phyloP scores from a whole-genome alignment of 2,329 filamentous ascomycete genomes.

The Trichoderma sp. region DNA sequence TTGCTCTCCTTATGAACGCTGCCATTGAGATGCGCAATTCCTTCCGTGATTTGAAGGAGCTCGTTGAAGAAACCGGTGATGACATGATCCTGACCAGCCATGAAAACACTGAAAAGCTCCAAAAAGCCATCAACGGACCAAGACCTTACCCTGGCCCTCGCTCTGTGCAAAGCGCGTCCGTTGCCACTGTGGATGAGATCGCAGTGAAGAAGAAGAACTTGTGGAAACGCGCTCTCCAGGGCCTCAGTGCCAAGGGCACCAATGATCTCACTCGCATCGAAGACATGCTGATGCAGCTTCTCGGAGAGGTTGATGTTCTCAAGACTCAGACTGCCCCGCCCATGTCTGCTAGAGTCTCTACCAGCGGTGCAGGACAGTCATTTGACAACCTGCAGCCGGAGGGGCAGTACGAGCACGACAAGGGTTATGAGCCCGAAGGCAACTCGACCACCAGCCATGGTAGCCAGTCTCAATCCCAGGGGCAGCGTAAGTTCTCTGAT shows the following conservation, averaged over 20 bases:
- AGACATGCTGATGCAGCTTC: conserved; percentile 87
- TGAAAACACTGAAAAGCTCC: conserved; percentile 84
- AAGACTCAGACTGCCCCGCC: conserved; percentile 61
- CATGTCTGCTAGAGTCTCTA: conserved; percentile 38
- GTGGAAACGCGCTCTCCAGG: conserved; percentile 92
- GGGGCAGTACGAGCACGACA: conserved; percentile 68
- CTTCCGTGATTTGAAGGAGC: conserved; percentile 92
- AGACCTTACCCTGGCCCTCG: conserved; percentile 77
- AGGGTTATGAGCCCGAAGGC: conserved; percentile 83
- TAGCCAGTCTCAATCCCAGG: conserved; percentile 75
- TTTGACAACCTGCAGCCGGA: conserved; percentile 69
- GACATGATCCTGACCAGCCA: conserved; percentile 84
- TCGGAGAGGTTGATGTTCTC: conserved; percentile 87
- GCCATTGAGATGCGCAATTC: conserved; percentile 97
- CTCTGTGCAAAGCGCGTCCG: conserved; percentile 60
- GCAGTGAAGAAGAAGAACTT: conserved; percentile 86
- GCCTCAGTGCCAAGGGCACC: conserved; percentile 82
- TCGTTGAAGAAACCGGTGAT: conserved; percentile 82
- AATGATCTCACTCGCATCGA: conserved; percentile 89
- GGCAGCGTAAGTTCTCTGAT: conserved; percentile 63
- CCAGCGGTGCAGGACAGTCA: conserved; percentile 61
- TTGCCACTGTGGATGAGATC: conserved; percentile 56
- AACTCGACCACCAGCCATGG: conserved; percentile 70
- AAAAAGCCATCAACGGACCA: conserved; percentile 82
- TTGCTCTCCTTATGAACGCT: conserved; percentile 90